Percentiles rank a stretch among this genome's conserved stretches.
Evolutionary conservation across 495 filamentous ascomycete species (phyloP).

Genomic region (Xylaria intraflava): DNA sequence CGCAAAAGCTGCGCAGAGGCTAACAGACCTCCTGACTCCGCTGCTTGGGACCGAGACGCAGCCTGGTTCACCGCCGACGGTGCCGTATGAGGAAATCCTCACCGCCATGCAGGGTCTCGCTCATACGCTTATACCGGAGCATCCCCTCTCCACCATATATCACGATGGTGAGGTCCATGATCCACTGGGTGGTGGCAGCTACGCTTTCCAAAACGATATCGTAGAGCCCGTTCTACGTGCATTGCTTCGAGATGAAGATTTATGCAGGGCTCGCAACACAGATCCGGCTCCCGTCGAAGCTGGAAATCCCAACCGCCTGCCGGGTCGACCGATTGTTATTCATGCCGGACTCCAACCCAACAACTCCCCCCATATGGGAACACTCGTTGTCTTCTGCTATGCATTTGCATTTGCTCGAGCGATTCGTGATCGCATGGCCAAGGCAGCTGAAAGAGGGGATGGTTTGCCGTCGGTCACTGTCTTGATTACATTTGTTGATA

Average conservation of each 20-base stretch:
- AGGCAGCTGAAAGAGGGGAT: not conserved
- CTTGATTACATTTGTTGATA: constrained; percentile 26
- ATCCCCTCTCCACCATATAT: constrained; percentile 8
- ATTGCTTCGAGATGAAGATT: constrained; percentile 6
- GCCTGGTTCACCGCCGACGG: not conserved
- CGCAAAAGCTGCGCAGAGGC: not conserved
- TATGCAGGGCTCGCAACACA: not conserved
- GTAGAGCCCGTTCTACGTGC: constrained; percentile 5
- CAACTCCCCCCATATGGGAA: constrained; percentile 24
- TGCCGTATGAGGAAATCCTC: not conserved
- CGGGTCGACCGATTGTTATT: constrained; percentile 20
- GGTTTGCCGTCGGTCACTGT: constrained; percentile 14
- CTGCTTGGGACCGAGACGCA: not conserved
- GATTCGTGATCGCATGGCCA: constrained; percentile 9
- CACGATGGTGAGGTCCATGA: constrained; percentile 17
- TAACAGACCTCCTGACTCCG: not conserved
- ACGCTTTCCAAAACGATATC: constrained; percentile 12
- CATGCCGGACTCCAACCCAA: constrained; percentile 26
- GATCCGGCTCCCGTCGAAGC: not conserved
- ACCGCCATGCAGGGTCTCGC: constrained; percentile 2
- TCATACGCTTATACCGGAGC: not conserved
- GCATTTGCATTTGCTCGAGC: constrained; percentile 22
- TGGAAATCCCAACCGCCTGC: constrained; percentile 1
- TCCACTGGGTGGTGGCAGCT: constrained; percentile 16
- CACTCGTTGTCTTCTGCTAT: constrained; percentile 22